Percentiles rank a stretch among this genome's conserved stretches.
phyloP scores from a whole-genome alignment of 371 early-diverging fungal species.

The Lichtheimia ornata region DNA sequence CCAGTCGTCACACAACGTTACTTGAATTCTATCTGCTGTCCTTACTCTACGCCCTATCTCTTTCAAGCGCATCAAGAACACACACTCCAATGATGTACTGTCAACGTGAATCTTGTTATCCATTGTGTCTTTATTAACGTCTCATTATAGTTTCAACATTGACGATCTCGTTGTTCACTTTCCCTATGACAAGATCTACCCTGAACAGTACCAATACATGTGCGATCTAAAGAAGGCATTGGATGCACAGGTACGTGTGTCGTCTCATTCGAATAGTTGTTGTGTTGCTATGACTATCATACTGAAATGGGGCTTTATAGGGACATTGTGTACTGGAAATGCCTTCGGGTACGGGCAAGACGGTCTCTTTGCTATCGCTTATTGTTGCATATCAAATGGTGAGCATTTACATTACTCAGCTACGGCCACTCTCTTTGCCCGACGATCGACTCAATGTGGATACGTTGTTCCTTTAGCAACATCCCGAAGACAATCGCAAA shows the following conservation, averaged over 20 bases:
- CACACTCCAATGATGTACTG: too few relatives aligned
- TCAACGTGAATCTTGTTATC: too few relatives aligned
- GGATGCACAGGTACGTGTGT: constrained; percentile 76
- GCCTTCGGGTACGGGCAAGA: constrained; percentile 99
- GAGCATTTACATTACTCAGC: constrained; percentile 1
- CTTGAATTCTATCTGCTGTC: too few relatives aligned
- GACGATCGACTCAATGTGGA: background rate
- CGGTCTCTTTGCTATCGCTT: constrained; percentile 94
- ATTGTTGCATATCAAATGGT: constrained; percentile 97
- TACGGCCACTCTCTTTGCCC: too few relatives aligned
- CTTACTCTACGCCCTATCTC: too few relatives aligned
- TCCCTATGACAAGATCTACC: constrained; percentile 99
- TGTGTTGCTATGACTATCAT: background rate
- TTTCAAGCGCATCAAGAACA: too few relatives aligned
- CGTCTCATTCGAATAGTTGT: background rate
- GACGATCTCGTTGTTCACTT: constrained; percentile 96
- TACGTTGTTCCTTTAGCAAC: constrained; percentile 44
- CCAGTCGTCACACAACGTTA: too few relatives aligned
- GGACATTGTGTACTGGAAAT: constrained; percentile 98
- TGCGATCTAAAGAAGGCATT: constrained; percentile 91
- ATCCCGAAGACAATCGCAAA: constrained; percentile 88
- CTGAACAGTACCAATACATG: constrained; percentile 99
- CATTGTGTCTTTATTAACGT: too few relatives aligned
- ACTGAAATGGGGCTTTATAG: constrained; percentile 30
- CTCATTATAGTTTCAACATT: constrained; percentile 72